Conservation (phyloP, 768 basidiomycete genomes). For the Leucocoprinus leucothites region DNA sequence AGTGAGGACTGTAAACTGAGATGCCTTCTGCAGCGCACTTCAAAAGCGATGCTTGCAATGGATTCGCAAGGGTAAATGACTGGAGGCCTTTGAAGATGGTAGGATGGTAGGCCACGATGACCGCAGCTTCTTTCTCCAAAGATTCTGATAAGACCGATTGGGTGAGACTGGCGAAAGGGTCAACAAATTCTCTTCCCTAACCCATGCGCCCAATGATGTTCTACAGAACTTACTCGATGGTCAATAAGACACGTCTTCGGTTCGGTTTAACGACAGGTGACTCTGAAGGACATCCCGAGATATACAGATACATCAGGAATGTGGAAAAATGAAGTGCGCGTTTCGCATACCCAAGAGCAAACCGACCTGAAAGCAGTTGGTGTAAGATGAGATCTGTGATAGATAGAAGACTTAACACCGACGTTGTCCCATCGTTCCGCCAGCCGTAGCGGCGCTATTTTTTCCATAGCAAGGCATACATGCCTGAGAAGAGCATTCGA, state of each 20-base stretch:
- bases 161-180: constrained; percentile 53
- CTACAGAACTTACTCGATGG: constrained; percentile 56
- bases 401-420: constrained; percentile 26
- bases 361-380: constrained; percentile 50
- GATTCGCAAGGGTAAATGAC: constrained; percentile 72
- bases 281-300: constrained; percentile 31
- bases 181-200: constrained; percentile 14
- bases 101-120: constrained; percentile 84
- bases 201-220: neutral
- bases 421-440: constrained; percentile 97
- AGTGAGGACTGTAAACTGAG: constrained; percentile 86
- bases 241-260: constrained; percentile 53
- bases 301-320: constrained; percentile 7
- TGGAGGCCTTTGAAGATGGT: constrained; percentile 75
- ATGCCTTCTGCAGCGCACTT: constrained; percentile 80
- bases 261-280: constrained; percentile 47
- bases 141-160: constrained; percentile 70
- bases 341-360: constrained; percentile 58
- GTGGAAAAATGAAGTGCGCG: neutral
- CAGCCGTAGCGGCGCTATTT: constrained; percentile 80
- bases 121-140: constrained; percentile 52
- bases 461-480: constrained; percentile 69
- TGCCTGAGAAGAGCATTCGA: constrained; percentile 41
- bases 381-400: constrained; percentile 15
- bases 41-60: constrained; percentile 79